These are phyloP conservation scores for Ceriops tagal DNA, from an alignment of 345 rosid species.

Conservation along the genomic window DNA sequence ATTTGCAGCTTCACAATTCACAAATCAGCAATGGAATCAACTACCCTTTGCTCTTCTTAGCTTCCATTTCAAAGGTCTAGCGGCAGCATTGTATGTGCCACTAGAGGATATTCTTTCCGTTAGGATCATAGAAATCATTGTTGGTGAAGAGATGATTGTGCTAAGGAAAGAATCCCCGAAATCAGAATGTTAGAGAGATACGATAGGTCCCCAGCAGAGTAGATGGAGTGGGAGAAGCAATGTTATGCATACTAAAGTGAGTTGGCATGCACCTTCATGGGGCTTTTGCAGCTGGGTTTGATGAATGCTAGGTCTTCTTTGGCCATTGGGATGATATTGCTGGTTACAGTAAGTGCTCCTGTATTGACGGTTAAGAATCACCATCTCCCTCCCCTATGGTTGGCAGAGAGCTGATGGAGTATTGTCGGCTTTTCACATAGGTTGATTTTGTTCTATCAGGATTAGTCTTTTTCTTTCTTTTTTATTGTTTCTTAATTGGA, in stretches of 20 bases:
- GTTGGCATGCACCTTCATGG: too few relatives aligned
- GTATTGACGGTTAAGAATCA: too few relatives aligned
- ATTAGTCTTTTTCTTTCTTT: too few relatives aligned
- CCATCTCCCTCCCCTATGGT: too few relatives aligned
- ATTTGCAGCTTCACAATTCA: background rate
- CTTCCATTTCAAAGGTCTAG: constrained; percentile 3
- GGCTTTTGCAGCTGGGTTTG: too few relatives aligned
- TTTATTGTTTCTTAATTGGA: too few relatives aligned
- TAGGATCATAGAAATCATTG: background rate
- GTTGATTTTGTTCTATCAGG: too few relatives aligned
- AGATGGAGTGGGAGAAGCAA: constrained; percentile 25
- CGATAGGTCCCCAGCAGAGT: constrained; percentile 17
- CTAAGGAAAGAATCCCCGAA: constrained; percentile 18
- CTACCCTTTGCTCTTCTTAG: constrained; percentile 5
- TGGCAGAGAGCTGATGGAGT: too few relatives aligned
- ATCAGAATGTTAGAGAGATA: constrained; percentile 18
- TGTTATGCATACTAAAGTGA: constrained; percentile 8
- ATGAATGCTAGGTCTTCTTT: too few relatives aligned
- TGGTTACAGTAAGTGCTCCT: too few relatives aligned
- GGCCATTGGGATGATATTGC: too few relatives aligned
- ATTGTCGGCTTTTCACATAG: too few relatives aligned
- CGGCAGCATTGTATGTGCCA: background rate
- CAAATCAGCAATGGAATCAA: constrained; percentile 5
- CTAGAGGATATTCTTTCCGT: background rate
- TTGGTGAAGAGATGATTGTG: constrained; percentile 17